phyloP scores from a whole-genome alignment of 768 basidiomycete genomes.

The Amanita rimosa region DNA sequence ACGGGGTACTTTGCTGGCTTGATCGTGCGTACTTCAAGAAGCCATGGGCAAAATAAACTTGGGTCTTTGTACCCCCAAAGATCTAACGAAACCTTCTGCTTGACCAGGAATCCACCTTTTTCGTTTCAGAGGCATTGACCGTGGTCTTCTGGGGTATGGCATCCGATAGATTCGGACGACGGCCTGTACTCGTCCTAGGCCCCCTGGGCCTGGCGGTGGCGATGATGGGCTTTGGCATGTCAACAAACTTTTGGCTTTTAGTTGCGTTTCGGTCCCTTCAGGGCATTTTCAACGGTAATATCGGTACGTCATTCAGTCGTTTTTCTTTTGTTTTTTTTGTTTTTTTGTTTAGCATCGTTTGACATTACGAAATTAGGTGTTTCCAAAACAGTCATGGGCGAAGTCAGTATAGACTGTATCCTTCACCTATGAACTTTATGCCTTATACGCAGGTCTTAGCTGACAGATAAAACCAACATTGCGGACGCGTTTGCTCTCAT shows the following conservation, averaged over 20 bases:
- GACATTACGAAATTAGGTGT: slow-evolving; percentile 19
- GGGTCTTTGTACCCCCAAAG: too few relatives aligned
- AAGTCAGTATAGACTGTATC: background rate
- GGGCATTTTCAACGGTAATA: slow-evolving; percentile 1
- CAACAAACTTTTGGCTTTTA: slow-evolving; percentile 25
- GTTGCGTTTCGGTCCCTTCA: slow-evolving; percentile 11
- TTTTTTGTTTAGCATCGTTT: slow-evolving; percentile 17
- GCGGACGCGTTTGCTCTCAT: slow-evolving; percentile 24
- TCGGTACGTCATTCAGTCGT: background rate
- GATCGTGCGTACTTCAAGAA: slow-evolving; percentile 21
- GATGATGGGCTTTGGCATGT: slow-evolving; percentile 30
- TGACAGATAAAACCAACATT: slow-evolving; percentile 26
- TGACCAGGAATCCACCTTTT: slow-evolving; percentile 32
- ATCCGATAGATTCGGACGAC: slow-evolving; percentile 31
- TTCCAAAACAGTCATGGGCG: background rate
- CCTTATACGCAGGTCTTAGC: slow-evolving; percentile 22
- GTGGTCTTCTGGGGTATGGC: slow-evolving; percentile 34
- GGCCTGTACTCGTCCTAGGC: slow-evolving; percentile 30
- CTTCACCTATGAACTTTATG: slow-evolving; percentile 11
- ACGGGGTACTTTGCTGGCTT: slow-evolving; percentile 31
- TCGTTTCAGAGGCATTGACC: slow-evolving; percentile 29
- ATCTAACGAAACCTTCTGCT: too few relatives aligned
- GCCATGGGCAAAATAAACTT: too few relatives aligned
- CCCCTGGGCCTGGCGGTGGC: slow-evolving; percentile 28
- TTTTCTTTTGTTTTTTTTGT: too few relatives aligned